Evolutionary conservation across 2,329 filamentous ascomycete genomes (phyloP).

Genomic region (Drechslerella dactyloides): DNA sequence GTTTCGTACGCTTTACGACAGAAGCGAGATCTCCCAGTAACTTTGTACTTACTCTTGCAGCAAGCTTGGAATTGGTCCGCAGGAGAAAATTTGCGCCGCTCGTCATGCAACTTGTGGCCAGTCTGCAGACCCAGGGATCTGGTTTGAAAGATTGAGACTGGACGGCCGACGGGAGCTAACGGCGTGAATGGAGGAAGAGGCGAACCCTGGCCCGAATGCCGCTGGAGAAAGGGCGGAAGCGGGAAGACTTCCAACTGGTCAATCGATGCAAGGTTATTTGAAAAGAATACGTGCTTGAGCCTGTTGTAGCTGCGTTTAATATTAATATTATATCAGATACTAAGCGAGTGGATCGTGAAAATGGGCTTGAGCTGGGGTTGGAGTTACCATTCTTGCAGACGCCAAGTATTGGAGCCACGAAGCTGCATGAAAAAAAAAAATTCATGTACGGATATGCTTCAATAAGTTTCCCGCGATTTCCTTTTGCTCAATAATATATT

Average conservation of each 20-base stretch:
- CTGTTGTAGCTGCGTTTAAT: conserved; percentile 22
- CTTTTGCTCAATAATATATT: not conserved
- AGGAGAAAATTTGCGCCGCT: conserved; percentile 43
- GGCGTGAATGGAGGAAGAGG: conserved; percentile 25
- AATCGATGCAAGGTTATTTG: conserved; percentile 40
- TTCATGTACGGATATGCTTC: conserved; percentile 4
- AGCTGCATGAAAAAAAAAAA: conserved; percentile 25
- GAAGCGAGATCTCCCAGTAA: not conserved
- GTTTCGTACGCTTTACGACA: not conserved
- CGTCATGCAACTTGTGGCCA: conserved; percentile 20
- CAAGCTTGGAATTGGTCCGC: not conserved
- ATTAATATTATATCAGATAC: conserved; percentile 38
- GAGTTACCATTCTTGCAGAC: conserved; percentile 50
- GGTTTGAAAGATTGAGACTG: conserved; percentile 29
- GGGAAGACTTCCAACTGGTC: conserved; percentile 46
- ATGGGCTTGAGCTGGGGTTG: conserved; percentile 36
- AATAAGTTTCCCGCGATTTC: not conserved
- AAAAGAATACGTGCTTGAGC: conserved; percentile 25
- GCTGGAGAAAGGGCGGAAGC: conserved; percentile 41
- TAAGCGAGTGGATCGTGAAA: conserved; percentile 51
- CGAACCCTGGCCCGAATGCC: conserved; percentile 16
- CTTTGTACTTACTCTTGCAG: too few species aligned
- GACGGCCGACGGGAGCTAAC: conserved; percentile 44
- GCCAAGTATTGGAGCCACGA: conserved; percentile 44
- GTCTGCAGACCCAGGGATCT: conserved; percentile 31